These are phyloP conservation scores for Hygrocybe coccinea DNA, from an alignment of 768 basidiomycete species.

Conservation along the genomic window DNA sequence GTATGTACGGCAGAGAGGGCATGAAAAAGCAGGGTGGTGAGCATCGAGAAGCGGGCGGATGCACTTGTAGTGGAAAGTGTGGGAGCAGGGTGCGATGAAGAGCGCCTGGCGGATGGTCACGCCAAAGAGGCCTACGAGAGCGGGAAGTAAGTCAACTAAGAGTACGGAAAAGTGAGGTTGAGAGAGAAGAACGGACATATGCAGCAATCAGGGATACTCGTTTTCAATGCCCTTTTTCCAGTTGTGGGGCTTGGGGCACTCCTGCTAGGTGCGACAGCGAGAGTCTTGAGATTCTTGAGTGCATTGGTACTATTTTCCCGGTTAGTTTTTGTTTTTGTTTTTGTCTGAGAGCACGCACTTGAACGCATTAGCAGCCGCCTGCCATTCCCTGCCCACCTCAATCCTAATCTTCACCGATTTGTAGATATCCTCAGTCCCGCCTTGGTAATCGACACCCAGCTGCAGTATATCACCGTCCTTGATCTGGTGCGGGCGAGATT, in stretches of 20 bases:
- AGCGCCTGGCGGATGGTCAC: conserved; percentile 93
- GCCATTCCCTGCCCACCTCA: conserved; percentile 89
- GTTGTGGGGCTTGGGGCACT: conserved; percentile 14
- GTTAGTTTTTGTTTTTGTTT: conserved; percentile 14
- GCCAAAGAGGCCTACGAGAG: conserved; percentile 58
- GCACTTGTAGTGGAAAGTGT: conserved; percentile 96
- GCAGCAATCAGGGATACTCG: conserved; percentile 76
- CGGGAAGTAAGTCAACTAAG: no score
- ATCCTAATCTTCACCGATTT: conserved; percentile 94
- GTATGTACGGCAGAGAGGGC: conserved; percentile 91
- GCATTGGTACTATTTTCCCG: conserved; percentile 47
- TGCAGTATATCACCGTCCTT: conserved; percentile 94
- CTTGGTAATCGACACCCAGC: conserved; percentile 96
- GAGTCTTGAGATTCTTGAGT: conserved; percentile 74
- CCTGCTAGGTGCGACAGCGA: conserved; percentile 37
- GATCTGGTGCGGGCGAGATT: conserved; percentile 69
- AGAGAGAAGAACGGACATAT: conserved; percentile 62
- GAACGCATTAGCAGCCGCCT: conserved; percentile 83
- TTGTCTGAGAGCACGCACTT: conserved; percentile 46
- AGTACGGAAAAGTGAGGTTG: background rate
- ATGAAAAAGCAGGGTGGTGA: conserved; percentile 93
- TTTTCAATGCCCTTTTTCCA: conserved; percentile 28
- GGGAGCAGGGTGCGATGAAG: conserved; percentile 97
- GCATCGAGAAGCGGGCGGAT: conserved; percentile 83
- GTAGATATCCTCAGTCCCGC: conserved; percentile 94